Evolutionary conservation across 306 rosid genomes (phyloP).

Genomic region (Canavalia gladiata): DNA sequence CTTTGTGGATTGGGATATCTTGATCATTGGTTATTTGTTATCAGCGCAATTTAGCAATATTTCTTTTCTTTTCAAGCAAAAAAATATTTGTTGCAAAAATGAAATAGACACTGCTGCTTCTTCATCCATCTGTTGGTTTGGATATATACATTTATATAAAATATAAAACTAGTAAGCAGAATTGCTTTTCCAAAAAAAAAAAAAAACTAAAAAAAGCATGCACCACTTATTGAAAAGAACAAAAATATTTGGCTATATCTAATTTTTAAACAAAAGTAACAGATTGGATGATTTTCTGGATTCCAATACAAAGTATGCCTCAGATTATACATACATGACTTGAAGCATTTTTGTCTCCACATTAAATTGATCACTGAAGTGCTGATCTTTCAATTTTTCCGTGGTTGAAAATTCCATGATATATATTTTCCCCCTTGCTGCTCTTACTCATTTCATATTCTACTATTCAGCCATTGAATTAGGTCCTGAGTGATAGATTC

Average conservation of each 20-base stretch:
- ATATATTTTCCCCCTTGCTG: background rate
- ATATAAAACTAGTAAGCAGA: background rate
- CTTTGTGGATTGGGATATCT: background rate
- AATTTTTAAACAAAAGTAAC: background rate
- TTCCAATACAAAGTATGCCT: slow-evolving; percentile 34
- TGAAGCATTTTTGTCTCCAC: slow-evolving; percentile 15
- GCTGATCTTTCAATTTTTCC: slow-evolving; percentile 10
- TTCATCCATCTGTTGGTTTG: background rate
- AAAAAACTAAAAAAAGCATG: background rate
- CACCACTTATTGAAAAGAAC: background rate
- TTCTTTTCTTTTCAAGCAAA: background rate
- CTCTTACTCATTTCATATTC: slow-evolving; percentile 56
- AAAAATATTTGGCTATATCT: background rate
- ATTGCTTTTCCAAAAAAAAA: background rate
- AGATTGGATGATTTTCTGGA: slow-evolving; percentile 11
- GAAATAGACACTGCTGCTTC: background rate
- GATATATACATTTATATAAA: background rate
- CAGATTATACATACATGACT: background rate
- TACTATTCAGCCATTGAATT: slow-evolving; percentile 75
- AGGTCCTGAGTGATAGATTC: slow-evolving; percentile 64
- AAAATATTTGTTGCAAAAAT: background rate
- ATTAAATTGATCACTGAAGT: slow-evolving; percentile 17
- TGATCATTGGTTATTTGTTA: background rate
- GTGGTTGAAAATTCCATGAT: slow-evolving; percentile 4
- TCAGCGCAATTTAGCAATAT: background rate